phyloP scores from a whole-genome alignment of 2,329 filamentous ascomycete genomes.

The Conoideocrella luteorostrata region DNA sequence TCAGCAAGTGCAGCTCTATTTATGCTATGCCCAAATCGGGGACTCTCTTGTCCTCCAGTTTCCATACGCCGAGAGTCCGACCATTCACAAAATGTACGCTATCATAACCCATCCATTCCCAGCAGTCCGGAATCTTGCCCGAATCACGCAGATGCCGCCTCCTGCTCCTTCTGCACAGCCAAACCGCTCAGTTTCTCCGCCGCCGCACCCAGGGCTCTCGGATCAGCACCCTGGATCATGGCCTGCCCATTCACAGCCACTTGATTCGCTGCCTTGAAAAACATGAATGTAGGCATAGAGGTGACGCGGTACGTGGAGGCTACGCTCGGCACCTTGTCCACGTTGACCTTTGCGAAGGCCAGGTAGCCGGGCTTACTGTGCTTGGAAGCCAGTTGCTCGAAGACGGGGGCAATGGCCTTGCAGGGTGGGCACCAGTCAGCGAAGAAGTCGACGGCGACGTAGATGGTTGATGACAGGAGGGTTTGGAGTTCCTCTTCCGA shows the following conservation, averaged over 20 bases:
- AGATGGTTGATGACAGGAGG: conserved; percentile 31
- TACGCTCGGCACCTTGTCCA: conserved; percentile 17
- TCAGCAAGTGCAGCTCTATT: too few relatives aligned
- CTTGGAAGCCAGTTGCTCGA: conserved; percentile 40
- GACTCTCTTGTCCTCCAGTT: too few relatives aligned
- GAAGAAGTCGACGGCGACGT: conserved; percentile 43
- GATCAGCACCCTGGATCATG: conserved; percentile 29
- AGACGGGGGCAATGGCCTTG: conserved; percentile 41
- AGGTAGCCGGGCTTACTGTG: conserved; percentile 17
- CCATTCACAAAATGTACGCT: too few relatives aligned
- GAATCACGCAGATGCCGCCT: conserved; percentile 12
- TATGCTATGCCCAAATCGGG: too few relatives aligned
- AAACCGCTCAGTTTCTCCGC: conserved; percentile 31
- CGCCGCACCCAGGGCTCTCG: conserved; percentile 22
- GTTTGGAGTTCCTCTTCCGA: conserved; percentile 26
- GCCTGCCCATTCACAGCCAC: conserved; percentile 25
- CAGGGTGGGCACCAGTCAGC: conserved; percentile 47
- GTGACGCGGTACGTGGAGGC: conserved; percentile 68
- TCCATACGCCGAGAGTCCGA: too few relatives aligned
- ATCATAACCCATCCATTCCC: too few relatives aligned
- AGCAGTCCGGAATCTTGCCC: too few relatives aligned
- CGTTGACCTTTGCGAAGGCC: conserved; percentile 15
- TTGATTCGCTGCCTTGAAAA: conserved; percentile 68
- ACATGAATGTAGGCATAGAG: conserved; percentile 88
- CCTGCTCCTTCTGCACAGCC: conserved; percentile 24